Conservation (phyloP, 1,284 basidiomycete species). For the Cerrena zonata region DNA sequence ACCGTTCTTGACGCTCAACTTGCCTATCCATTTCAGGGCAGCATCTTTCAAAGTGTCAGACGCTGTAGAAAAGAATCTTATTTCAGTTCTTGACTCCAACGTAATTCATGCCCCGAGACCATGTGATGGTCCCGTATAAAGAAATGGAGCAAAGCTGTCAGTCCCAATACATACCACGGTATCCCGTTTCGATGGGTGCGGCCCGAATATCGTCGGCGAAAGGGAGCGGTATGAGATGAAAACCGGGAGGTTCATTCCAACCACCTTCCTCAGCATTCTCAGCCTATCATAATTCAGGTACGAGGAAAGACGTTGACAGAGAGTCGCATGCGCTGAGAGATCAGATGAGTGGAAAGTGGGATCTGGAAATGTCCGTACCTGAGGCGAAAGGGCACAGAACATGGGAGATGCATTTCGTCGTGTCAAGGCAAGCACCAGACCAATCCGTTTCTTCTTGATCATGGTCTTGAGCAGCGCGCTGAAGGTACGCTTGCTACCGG, state of each 20-base stretch:
- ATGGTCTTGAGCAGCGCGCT: conserved; percentile 82
- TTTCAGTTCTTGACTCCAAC: background rate
- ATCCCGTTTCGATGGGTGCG: conserved; percentile 54
- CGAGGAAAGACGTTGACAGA: background rate
- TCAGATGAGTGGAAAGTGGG: conserved; percentile 2
- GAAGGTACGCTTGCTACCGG: conserved; percentile 89
- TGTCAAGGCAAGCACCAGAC: conserved; percentile 67
- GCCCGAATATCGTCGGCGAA: conserved; percentile 91
- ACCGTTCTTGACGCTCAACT: conserved; percentile 67
- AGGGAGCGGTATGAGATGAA: conserved; percentile 87
- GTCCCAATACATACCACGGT: conserved; percentile 44
- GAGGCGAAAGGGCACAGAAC: conserved; percentile 85
- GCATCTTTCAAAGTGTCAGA: conserved; percentile 61
- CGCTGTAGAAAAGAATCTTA: conserved; percentile 42
- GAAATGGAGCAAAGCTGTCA: too few relatives aligned
- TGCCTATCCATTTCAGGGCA: conserved; percentile 74
- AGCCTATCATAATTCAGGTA: conserved; percentile 37
- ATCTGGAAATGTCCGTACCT: conserved; percentile 42
- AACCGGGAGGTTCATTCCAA: conserved; percentile 81
- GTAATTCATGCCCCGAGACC: background rate
- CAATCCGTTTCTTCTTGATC: conserved; percentile 78
- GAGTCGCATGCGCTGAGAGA: conserved; percentile 1
- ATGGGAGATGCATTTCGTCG: conserved; percentile 71
- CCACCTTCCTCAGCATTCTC: conserved; percentile 71
- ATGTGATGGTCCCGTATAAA: conserved; percentile 2